Evolutionary conservation across 306 rosid species (phyloP), one percentile per base, ranked within the genome.

Genomic region (Fragaria vesca): DNA sequence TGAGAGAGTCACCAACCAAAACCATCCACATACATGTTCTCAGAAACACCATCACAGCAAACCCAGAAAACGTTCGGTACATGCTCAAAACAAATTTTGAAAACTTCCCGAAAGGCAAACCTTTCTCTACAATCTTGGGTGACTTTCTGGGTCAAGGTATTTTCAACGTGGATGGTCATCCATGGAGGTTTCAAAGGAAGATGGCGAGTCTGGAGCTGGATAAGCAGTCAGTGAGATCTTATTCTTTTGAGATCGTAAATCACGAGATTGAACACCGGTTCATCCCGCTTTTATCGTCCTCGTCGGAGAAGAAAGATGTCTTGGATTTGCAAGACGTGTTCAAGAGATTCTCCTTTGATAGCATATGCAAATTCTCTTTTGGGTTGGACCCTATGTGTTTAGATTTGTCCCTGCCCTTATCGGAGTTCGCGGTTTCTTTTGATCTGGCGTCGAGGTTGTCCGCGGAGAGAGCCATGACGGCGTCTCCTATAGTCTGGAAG

Each of bases 111-210:
- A 93, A 93, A 72, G 97, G 97, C 3, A 93, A 87, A 60, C 65
- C 82, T 11, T 93, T 93, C 76, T 87, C 96, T 38, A 4, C 80
- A 30, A 90, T 93, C 84, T 80, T 93, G 12, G 93, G 88, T 40
- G 96, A 93, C 66, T 90, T 93, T 80, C 78, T 93, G 3, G 97
- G 97, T 1, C 83, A 86, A 8, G 97, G 97, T 0, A 93, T 93
- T 21, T 93, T 93, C 91, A 93, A 93, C 89, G 96, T 89, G 42
- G 97, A 93, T 62, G 97, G 97, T 5, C 89, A 93, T 1, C 43
- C 36, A 2, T 92, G 97, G 97, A 81, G 60, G 58, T 92, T 92
- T 16, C 97, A 92, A 79, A 85, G 81, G 60, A 89, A 87, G 77
- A 86, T 93, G 89, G 93, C 93, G 3, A 81, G 84, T 36, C 50